A percentile compares a stretch with the other conserved stretches of the same genome.
phyloP scores from a whole-genome alignment of 208 protist species.

The Acanthamoeba rhysodes region DNA sequence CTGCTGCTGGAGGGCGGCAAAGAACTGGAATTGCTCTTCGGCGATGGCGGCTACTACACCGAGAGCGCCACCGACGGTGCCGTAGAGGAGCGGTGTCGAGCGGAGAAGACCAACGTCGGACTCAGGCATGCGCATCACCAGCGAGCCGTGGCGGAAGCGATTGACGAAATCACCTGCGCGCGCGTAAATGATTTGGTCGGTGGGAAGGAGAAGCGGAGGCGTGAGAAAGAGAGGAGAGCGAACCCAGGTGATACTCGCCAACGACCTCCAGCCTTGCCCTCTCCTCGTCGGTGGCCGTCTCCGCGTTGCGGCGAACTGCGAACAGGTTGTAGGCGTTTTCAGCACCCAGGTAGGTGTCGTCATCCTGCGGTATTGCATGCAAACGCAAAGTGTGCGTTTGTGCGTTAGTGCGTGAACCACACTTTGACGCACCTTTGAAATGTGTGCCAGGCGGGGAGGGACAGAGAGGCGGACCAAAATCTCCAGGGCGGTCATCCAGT shows the following conservation, averaged over 20 bases:
- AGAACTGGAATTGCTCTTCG: slow-evolving; percentile 86
- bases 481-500: slow-evolving; percentile 88
- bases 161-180: background rate
- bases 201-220: background rate
- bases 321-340: slow-evolving; percentile 90
- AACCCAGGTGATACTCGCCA: slow-evolving; percentile 90
- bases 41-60: slow-evolving; percentile 89
- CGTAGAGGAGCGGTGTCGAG: slow-evolving; percentile 84
- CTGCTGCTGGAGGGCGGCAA: slow-evolving; percentile 67
- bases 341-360: slow-evolving; percentile 87
- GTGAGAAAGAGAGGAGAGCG: slow-evolving; percentile 21
- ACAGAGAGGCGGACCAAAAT: slow-evolving; percentile 66
- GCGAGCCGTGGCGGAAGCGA: slow-evolving; percentile 80
- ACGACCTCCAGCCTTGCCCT: slow-evolving; percentile 86
- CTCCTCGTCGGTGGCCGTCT: slow-evolving; percentile 89
- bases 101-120: slow-evolving; percentile 11
- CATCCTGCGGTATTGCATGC: slow-evolving; percentile 73
- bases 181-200: too few relatives aligned
- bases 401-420: background rate
- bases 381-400: too few relatives aligned
- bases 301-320: slow-evolving; percentile 83
- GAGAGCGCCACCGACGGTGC: slow-evolving; percentile 87
- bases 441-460: background rate
- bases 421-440: background rate
- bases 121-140: slow-evolving; percentile 84